Evolutionary conservation across 73 alveolate genomes (phyloP).

Genomic region (Stentor coeruleus): DNA sequence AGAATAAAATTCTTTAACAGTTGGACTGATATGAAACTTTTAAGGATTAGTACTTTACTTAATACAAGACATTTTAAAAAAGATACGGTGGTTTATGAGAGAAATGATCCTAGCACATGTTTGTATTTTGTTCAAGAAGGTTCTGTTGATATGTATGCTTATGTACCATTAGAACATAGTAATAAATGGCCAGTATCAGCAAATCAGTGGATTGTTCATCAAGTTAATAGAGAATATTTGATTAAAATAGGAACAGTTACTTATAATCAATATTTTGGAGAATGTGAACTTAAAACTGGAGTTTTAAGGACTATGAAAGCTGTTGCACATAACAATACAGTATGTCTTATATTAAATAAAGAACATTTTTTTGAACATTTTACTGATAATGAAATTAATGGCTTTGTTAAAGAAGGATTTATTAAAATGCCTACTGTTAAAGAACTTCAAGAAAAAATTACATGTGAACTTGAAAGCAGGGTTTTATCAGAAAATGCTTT

Average conservation of each 20-base stretch:
- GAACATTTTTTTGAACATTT: background rate
- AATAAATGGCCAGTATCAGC: slow-evolving; percentile 21
- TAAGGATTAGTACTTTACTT: background rate
- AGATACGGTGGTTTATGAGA: background rate
- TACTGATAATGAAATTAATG: background rate
- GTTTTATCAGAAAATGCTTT: slow-evolving; percentile 1
- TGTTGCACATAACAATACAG: background rate
- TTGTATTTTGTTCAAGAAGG: slow-evolving; percentile 3
- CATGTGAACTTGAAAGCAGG: background rate
- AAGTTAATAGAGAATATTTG: slow-evolving; percentile 2
- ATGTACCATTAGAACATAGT: background rate
- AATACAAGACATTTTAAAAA: background rate
- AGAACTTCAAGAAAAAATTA: slow-evolving; percentile 17
- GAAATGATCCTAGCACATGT: background rate
- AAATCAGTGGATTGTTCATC: background rate
- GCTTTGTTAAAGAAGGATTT: background rate
- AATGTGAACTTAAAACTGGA: background rate
- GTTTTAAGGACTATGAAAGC: background rate
- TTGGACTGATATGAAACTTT: background rate
- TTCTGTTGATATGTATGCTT: background rate
- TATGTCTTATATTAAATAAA: background rate
- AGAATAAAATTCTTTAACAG: background rate
- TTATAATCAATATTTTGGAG: background rate
- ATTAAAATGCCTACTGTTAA: background rate
- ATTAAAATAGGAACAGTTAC: background rate